Evolutionary conservation across 768 basidiomycete genomes (phyloP).

Genomic region (Chlorophyllum brunneum): DNA sequence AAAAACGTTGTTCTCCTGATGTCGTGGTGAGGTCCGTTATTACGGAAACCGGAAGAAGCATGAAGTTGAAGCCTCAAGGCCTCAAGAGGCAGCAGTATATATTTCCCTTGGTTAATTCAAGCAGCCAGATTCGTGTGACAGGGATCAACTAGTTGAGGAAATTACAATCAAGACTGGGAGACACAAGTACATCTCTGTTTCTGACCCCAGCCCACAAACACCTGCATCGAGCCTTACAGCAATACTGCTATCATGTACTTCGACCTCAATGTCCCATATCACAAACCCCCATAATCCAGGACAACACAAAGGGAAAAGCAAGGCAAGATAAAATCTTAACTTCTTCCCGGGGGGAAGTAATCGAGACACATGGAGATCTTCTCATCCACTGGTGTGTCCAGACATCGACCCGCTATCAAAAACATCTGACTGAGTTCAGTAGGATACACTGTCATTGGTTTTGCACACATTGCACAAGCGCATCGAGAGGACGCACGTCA

Average conservation of each 20-base stretch:
- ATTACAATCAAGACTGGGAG: too few relatives aligned
- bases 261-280: slow-evolving; percentile 64
- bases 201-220: too few relatives aligned
- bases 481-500: slow-evolving; percentile 68
- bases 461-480: slow-evolving; percentile 71
- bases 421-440: slow-evolving; percentile 41
- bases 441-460: slow-evolving; percentile 80
- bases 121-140: too few relatives aligned
- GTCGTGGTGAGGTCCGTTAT: too few relatives aligned
- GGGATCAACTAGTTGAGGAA: too few relatives aligned
- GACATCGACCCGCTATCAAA: background rate
- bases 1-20: too few relatives aligned
- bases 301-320: slow-evolving; percentile 50
- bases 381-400: slow-evolving; percentile 66
- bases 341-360: slow-evolving; percentile 47
- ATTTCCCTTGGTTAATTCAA: too few relatives aligned
- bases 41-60: too few relatives aligned
- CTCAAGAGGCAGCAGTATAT: too few relatives aligned
- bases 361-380: slow-evolving; percentile 65
- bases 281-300: slow-evolving; percentile 21
- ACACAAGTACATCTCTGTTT: too few relatives aligned
- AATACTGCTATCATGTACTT: slow-evolving; percentile 45
- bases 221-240: too few relatives aligned
- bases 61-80: too few relatives aligned
- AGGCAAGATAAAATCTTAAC: slow-evolving; percentile 49